Evolutionary conservation across 1,139 yeast species (phyloP), one percentile per base, ranked within the genome.

Genomic region (Yueomyces sp.): DNA sequence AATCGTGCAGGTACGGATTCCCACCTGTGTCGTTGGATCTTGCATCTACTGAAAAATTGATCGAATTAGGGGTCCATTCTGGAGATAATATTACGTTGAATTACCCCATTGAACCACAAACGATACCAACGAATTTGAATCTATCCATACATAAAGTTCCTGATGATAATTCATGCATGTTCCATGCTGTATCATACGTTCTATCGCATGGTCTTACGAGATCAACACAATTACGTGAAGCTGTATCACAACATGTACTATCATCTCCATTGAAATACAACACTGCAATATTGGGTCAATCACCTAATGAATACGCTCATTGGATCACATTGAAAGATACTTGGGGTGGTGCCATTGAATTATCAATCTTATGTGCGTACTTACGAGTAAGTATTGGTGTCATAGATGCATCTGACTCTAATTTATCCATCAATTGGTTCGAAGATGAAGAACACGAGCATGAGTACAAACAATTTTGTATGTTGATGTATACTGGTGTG

Each of bases 291-390:
- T 63, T 83, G 49, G 94, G 78, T 26, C 66, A 69, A 46, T 65
- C 73, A 0, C 63, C 69, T 2, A 4, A 11, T 9, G 71, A 72
- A 5, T 84, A 83, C 55, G 64, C 73, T 40, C 51, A 63, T 7
- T 83, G 93, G 93, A 83, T 83, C 30, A 50, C 57, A 39, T 65
- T 71, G 47, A 71, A 70, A 31, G 77, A 72, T 39, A 72, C 84
- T 27, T 83, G 94, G 95, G 95, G 95, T 25, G 95, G 95, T 5
- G 93, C 87, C 3, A 82, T 84, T 38, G 95, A 83, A 57, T 63
- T 83, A 44, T 76, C 79, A 11, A 79, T 84, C 7, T 60, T 84
- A 33, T 72, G 86, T 1, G 67, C 70, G 32, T 68, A 72, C 53
- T 68, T 81, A 41, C 64, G 67, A 3, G 59, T 81, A 4, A 68